A percentile compares a stretch with the other conserved stretches of the same genome.
These are phyloP conservation scores for Elongisporangium anandrum DNA, from an alignment of 352 stramenopile genomes.

Conservation along the genomic window DNA sequence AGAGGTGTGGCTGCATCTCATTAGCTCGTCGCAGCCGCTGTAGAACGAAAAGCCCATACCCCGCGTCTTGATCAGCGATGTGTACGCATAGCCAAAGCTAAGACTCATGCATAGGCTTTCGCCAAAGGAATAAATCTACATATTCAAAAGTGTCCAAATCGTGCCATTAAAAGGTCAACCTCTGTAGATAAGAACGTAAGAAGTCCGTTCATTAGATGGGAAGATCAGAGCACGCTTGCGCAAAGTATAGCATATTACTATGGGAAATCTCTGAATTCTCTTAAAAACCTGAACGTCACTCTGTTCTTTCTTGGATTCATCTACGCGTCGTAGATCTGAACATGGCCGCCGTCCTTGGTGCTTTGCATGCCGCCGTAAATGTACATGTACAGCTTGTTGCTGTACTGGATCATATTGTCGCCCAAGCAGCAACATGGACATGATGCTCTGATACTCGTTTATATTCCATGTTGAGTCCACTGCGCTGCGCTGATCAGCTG, in stretches of 20 bases:
- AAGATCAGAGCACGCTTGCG: too few species aligned
- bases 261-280: too few species aligned
- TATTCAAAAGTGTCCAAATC: constrained; percentile 44
- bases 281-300: too few species aligned
- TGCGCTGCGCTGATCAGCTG: background rate
- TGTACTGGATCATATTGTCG: constrained; percentile 32
- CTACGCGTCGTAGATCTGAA: constrained; percentile 72
- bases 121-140: constrained; percentile 56
- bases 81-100: constrained; percentile 44
- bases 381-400: constrained; percentile 55
- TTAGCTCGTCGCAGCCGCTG: constrained; percentile 55
- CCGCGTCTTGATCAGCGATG: constrained; percentile 34
- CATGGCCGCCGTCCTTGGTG: constrained; percentile 4
- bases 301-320: too few species aligned
- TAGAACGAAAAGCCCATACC: constrained; percentile 59
- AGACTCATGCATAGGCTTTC: constrained; percentile 23
- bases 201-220: too few species aligned
- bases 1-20: too few species aligned
- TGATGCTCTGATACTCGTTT: too few species aligned
- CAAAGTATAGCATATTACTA: too few species aligned
- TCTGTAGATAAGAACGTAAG: constrained; percentile 54
- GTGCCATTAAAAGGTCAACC: constrained; percentile 39
- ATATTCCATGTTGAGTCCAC: too few species aligned
- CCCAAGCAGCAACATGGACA: too few species aligned
- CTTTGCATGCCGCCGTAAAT: constrained; percentile 55